Conservation (phyloP, 1,284 basidiomycete species). For the Apiotrichum veenhuisii region DNA sequence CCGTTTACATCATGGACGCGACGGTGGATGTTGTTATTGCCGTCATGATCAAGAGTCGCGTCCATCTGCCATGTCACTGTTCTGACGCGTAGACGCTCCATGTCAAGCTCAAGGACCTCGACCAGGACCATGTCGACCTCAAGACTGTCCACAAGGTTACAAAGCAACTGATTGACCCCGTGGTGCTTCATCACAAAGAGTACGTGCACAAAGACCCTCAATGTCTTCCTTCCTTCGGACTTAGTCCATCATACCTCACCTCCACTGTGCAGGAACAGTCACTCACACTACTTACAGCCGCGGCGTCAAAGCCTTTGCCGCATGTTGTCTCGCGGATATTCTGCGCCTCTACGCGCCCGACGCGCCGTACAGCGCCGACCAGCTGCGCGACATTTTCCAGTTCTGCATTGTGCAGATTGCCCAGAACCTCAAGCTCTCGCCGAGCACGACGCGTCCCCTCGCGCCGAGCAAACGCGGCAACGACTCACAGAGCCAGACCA, state of each 20-base stretch:
- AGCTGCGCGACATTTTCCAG: slow-evolving; percentile 86
- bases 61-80: neutral
- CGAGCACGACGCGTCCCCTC: slow-evolving; percentile 23
- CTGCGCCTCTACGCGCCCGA: slow-evolving; percentile 92
- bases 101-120: slow-evolving; percentile 72
- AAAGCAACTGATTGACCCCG: slow-evolving; percentile 73
- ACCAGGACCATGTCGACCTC: slow-evolving; percentile 81
- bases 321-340: slow-evolving; percentile 91
- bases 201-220: slow-evolving; percentile 34
- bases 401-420: slow-evolving; percentile 86
- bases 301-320: slow-evolving; percentile 88
- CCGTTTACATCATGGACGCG: no score
- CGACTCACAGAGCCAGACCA: slow-evolving; percentile 34
- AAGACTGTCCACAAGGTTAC: slow-evolving; percentile 65
- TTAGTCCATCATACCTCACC: no score
- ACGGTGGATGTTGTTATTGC: neutral
- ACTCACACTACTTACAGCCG: slow-evolving; percentile 28
- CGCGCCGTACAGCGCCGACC: slow-evolving; percentile 83
- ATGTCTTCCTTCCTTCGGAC: neutral
- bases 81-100: slow-evolving; percentile 57
- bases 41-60: no score
- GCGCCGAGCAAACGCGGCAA: slow-evolving; percentile 23
- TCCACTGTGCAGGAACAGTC: no score
- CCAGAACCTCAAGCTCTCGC: slow-evolving; percentile 66
- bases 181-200: slow-evolving; percentile 89